These are phyloP conservation scores for Spergularia marina DNA, from an alignment of 148 eudicot species.

Conservation along the genomic window DNA sequence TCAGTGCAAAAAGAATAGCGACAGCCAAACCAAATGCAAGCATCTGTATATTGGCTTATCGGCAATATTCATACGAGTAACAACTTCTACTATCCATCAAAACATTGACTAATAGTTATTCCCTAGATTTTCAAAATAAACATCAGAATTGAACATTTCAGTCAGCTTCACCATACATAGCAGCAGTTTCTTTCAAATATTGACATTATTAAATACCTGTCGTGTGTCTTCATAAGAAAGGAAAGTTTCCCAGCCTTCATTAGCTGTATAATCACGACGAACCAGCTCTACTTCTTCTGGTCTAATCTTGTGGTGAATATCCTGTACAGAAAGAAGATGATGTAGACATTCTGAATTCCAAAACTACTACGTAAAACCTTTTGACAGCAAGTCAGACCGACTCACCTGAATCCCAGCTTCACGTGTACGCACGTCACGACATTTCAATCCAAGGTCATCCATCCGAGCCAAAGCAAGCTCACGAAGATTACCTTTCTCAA, in stretches of 20 bases:
- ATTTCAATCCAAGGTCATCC: conserved; percentile 96
- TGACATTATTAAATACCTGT: conserved; percentile 48
- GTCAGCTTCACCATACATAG: background rate
- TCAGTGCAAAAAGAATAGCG: background rate
- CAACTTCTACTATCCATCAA: background rate
- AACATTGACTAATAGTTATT: background rate
- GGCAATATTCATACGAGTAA: too few species aligned
- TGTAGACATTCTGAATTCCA: background rate
- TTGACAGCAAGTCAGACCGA: conserved; percentile 6
- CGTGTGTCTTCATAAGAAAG: conserved; percentile 92
- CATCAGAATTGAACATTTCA: background rate
- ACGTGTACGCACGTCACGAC: conserved; percentile 97
- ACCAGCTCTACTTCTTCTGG: conserved; percentile 97
- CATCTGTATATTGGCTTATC: background rate
- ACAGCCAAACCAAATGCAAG: conserved; percentile 3
- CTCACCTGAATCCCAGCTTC: conserved; percentile 98
- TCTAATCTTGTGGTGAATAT: conserved; percentile 89
- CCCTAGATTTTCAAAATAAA: background rate
- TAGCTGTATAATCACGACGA: conserved; percentile 97
- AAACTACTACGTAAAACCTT: background rate
- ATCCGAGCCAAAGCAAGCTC: conserved; percentile 97
- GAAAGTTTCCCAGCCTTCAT: conserved; percentile 99
- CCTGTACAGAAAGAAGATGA: conserved; percentile 40
- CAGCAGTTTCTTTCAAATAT: background rate
- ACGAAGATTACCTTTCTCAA: conserved; percentile 98